A percentile compares a stretch with the other conserved stretches of the same genome.
These are phyloP conservation scores for Phellinidium pouzarii DNA, from an alignment of 1,284 basidiomycete species.

Conservation along the genomic window DNA sequence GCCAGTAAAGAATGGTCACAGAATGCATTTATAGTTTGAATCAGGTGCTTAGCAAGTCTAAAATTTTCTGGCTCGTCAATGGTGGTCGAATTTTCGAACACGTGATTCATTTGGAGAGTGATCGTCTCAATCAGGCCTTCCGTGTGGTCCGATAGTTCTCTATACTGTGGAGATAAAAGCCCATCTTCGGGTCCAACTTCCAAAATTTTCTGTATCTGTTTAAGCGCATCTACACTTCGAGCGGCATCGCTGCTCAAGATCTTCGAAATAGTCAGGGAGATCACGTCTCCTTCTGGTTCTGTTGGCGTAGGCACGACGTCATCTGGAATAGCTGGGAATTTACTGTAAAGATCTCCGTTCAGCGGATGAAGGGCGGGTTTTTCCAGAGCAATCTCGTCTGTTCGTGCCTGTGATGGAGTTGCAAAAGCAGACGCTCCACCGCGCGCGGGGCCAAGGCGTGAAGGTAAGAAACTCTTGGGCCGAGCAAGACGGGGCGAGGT, in stretches of 20 bases:
- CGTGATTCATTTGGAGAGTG: constrained; percentile 81
- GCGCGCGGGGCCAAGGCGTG: constrained; percentile 58
- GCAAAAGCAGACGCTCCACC: constrained; percentile 31
- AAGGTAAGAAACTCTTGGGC: constrained; percentile 62
- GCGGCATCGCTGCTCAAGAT: constrained; percentile 81
- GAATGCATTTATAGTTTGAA: constrained; percentile 89
- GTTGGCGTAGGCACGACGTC: constrained; percentile 23
- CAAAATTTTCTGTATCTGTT: constrained; percentile 81
- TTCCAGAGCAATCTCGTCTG: constrained; percentile 7
- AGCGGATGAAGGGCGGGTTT: constrained; percentile 11
- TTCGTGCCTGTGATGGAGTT: neutral
- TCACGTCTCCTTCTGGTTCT: constrained; percentile 41
- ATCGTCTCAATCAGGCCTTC: constrained; percentile 86
- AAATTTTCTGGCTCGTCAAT: constrained; percentile 73
- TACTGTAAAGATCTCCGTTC: constrained; percentile 24
- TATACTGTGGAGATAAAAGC: constrained; percentile 58
- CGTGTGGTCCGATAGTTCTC: constrained; percentile 75
- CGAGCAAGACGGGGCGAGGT: constrained; percentile 42
- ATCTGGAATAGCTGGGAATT: constrained; percentile 22
- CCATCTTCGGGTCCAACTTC: constrained; percentile 69
- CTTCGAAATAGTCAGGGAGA: constrained; percentile 73
- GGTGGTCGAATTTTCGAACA: constrained; percentile 76
- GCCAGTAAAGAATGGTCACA: constrained; percentile 81
- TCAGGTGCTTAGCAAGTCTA: constrained; percentile 90
- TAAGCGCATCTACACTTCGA: constrained; percentile 89